phyloP scores from a whole-genome alignment of 768 basidiomycete species.

The Lyophyllum decastes region DNA sequence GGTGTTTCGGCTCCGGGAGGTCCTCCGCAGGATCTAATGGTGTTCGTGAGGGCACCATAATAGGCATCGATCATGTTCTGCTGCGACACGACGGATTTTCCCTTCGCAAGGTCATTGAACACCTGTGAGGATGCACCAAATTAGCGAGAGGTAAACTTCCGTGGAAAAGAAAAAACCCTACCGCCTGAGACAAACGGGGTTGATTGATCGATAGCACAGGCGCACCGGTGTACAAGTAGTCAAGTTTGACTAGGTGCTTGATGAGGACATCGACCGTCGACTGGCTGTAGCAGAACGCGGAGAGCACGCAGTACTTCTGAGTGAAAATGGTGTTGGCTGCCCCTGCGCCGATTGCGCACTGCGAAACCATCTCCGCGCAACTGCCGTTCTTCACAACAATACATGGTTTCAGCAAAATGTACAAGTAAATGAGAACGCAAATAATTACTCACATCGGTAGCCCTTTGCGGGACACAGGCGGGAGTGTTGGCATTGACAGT shows the following conservation, averaged over 20 bases:
- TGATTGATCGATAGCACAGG: background rate
- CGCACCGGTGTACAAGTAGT: background rate
- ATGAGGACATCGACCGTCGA: background rate
- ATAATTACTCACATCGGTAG: background rate
- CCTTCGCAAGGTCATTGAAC: background rate
- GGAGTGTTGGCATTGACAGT: background rate
- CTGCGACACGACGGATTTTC: background rate
- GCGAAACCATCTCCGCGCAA: background rate
- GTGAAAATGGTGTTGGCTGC: background rate
- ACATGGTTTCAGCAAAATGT: background rate
- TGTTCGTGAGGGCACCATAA: background rate
- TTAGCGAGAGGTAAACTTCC: background rate
- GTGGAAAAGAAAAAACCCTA: background rate
- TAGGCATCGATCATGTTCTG: background rate
- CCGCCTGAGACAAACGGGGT: background rate
- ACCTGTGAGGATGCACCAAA: background rate
- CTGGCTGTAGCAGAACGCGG: background rate
- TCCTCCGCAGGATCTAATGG: background rate
- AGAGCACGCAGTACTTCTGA: background rate
- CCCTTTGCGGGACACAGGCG: background rate
- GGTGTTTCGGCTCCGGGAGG: background rate
- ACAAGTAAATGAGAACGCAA: background rate
- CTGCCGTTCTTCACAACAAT: background rate
- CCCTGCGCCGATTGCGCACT: background rate
- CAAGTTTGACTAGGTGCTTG: background rate